Evolutionary conservation across 768 basidiomycete genomes (phyloP).

Genomic region (Calocybe gangraenosa): DNA sequence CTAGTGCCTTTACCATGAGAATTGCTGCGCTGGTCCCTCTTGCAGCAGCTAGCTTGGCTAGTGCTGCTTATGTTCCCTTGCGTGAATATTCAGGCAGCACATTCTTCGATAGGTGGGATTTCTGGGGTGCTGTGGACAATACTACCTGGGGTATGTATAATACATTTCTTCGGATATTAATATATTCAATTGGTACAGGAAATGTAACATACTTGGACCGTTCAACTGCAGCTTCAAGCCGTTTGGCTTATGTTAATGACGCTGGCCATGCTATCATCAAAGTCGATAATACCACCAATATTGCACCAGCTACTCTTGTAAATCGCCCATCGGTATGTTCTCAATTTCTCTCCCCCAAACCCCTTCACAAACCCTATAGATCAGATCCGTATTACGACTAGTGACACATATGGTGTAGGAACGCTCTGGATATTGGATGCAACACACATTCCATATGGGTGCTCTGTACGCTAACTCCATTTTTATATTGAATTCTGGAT

Average conservation of each 20-base stretch:
- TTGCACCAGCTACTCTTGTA: slow-evolving; percentile 33
- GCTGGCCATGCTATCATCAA: slow-evolving; percentile 61
- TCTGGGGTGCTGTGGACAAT: slow-evolving; percentile 44
- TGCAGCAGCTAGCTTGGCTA: slow-evolving; percentile 2
- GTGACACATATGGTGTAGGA: slow-evolving; percentile 35
- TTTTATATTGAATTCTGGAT: not conserved
- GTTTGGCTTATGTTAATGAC: slow-evolving; percentile 52
- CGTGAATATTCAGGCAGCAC: slow-evolving; percentile 37
- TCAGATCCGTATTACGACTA: slow-evolving; percentile 41
- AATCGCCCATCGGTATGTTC: slow-evolving; percentile 55
- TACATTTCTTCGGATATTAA: not conserved
- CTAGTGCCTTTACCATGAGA: slow-evolving; percentile 6
- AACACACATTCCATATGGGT: slow-evolving; percentile 51
- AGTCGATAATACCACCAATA: slow-evolving; percentile 64
- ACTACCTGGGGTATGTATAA: slow-evolving; percentile 29
- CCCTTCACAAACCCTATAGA: not conserved
- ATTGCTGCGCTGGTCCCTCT: not conserved
- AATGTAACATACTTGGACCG: slow-evolving; percentile 50
- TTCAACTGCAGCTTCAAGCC: slow-evolving; percentile 27
- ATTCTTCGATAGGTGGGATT: slow-evolving; percentile 51
- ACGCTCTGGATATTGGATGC: slow-evolving; percentile 40
- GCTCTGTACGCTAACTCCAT: slow-evolving; percentile 35
- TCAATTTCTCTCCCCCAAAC: not conserved
- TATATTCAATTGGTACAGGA: not conserved
- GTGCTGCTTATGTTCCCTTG: slow-evolving; percentile 30